These are phyloP conservation scores for Pyrenophora tritici-repentis DNA, from an alignment of 2,329 filamentous ascomycete genomes.

Conservation along the genomic window DNA sequence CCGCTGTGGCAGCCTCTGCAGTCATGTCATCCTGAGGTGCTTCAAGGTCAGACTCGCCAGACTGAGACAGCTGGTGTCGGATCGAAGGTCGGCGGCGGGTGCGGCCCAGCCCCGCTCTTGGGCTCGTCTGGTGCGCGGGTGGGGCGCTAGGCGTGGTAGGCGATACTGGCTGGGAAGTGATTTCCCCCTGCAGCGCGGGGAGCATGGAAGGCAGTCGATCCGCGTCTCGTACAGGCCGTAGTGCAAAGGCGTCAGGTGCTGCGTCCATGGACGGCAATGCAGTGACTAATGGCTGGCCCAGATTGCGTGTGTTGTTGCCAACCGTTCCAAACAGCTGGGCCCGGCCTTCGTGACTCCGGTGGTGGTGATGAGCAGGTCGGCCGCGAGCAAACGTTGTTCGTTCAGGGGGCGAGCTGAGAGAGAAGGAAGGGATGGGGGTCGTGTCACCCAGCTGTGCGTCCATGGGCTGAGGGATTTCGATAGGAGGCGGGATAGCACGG, in stretches of 20 bases:
- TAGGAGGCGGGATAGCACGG: conserved; percentile 82
- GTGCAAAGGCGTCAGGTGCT: conserved; percentile 67
- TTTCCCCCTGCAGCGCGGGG: conserved; percentile 67
- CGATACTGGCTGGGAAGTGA: conserved; percentile 85
- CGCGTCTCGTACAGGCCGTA: conserved; percentile 84
- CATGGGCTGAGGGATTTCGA: conserved; percentile 68
- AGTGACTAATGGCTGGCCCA: conserved; percentile 69
- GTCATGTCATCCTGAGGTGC: conserved; percentile 80
- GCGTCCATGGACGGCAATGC: conserved; percentile 70
- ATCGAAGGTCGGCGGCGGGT: conserved; percentile 79
- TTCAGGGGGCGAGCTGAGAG: conserved; percentile 72
- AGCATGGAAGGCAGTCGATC: conserved; percentile 85
- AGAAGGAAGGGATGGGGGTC: conserved; percentile 66
- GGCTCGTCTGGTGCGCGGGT: conserved; percentile 43
- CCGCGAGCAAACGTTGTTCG: conserved; percentile 67
- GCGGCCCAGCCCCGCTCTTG: conserved; percentile 54
- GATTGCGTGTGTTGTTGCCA: conserved; percentile 48
- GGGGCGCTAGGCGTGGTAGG: conserved; percentile 51
- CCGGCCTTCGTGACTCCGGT: conserved; percentile 55
- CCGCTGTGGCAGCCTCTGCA: conserved; percentile 76
- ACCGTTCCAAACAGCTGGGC: conserved; percentile 37
- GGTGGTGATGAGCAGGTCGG: conserved; percentile 58
- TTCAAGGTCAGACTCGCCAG: conserved; percentile 81
- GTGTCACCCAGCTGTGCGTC: conserved; percentile 63
- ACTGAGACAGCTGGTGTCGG: conserved; percentile 82